Base-by-base conservation (phyloP, 192 early-diverging fungal genomes). In the Spizellomyces punctatus region DNA sequence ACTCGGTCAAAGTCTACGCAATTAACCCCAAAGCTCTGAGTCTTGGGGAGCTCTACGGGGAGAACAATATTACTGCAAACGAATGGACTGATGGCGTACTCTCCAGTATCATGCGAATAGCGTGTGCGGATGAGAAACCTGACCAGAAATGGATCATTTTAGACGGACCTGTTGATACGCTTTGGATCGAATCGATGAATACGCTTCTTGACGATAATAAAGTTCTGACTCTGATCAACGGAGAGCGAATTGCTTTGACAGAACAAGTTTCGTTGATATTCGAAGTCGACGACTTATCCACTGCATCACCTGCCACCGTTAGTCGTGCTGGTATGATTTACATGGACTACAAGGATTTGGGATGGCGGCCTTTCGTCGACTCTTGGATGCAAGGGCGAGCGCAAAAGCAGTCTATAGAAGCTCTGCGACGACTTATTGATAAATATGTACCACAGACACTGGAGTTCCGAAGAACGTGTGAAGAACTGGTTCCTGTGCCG, bases 131-230 rank as follows among this genome's bases (percentile, higher is more conserved):
- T 52, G 82, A 84, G 56, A 83, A 81, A 54, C 84, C 83, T 14
- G 86, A 88, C 58, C 82, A 84, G 66, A 88, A 88, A 63, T 88
- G 86, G 86, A 79, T 86, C 47, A 63, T 87, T n/a, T 69, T 88
- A 50, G 86, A 88, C 68, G 86, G 86, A 6, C 86, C 86, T 4
- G 86, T 88, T 12, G 86, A 88, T 47, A 86, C 86, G 8, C 76
- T 88, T 8, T 88, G 86, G 86, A 88, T 88, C 54, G 86, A 88
- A 64, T 82, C 80, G 17, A 87, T 88, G 86, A 88, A 88, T 63
- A 88, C 85, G 5, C 76, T 88, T 14, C 63, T 88, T 44, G 86
- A 88, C 67, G 86, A 88, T 68, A 88, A 88, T 70, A 88, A 88
- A 62, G 80, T 88, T 6, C 63, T 88, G 19, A 86, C 83, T 14